Conservation (phyloP, 345 rosid species). For the Lumnitzera racemosa region DNA sequence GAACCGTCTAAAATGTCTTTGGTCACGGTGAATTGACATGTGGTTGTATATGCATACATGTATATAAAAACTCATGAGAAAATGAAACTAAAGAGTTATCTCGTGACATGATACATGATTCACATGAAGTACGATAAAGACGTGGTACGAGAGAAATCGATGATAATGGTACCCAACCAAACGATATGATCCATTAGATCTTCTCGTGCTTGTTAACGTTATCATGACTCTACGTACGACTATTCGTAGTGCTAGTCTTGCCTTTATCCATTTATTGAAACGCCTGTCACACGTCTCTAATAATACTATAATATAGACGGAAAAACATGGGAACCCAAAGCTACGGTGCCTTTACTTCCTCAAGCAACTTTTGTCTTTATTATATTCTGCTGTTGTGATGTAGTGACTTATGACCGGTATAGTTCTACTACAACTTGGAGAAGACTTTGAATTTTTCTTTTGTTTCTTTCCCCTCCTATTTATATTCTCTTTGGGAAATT, state of each 20-base stretch:
- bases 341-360: no score
- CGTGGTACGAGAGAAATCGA: not conserved
- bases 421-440: no score
- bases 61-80: no score
- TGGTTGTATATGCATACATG: not conserved
- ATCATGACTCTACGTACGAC: not conserved
- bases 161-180: not conserved
- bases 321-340: not conserved
- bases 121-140: not conserved
- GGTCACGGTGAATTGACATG: slow-evolving; percentile 41
- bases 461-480: no score
- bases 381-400: no score
- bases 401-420: no score
- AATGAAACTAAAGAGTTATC: not conserved
- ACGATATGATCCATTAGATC: not conserved
- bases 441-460: no score
- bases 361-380: no score
- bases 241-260: no score
- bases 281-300: slow-evolving; percentile 14
- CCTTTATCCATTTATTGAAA: slow-evolving; percentile 21
- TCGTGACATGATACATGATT: not conserved
- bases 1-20: slow-evolving; percentile 28
- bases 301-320: not conserved
- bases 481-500: no score
- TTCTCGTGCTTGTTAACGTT: not conserved